phyloP scores from a whole-genome alignment of 2,329 filamentous ascomycete species.

The Colletotrichum chlorophyti region DNA sequence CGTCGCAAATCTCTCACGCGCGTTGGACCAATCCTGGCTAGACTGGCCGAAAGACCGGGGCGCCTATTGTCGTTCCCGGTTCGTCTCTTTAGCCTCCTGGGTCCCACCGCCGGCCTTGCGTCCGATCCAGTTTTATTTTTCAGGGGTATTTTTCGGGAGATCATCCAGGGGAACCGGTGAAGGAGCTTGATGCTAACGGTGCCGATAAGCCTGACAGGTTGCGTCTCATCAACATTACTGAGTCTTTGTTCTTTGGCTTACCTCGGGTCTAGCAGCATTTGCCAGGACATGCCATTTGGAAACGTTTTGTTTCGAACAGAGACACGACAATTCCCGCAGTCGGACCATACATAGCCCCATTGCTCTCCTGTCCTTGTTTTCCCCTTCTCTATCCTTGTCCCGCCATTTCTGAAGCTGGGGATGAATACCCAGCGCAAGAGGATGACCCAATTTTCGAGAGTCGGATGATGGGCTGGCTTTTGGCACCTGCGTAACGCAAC shows the following conservation, averaged over 20 bases:
- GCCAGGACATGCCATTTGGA: too few relatives aligned
- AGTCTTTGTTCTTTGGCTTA: too few relatives aligned
- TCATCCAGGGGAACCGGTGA: constrained; percentile 28
- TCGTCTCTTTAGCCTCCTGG: constrained; percentile 28
- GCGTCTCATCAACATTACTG: not conserved
- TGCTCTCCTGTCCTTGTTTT: not conserved
- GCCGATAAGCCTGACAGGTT: constrained; percentile 1
- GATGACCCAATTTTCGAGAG: not conserved
- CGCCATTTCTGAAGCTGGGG: not conserved
- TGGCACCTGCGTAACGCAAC: constrained; percentile 14
- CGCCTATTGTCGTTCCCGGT: constrained; percentile 19
- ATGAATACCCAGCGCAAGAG: not conserved
- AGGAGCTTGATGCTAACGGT: constrained; percentile 11
- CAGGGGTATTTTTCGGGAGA: constrained; percentile 29
- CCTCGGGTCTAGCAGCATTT: too few relatives aligned
- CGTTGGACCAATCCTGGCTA: constrained; percentile 13
- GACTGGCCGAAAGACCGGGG: constrained; percentile 19
- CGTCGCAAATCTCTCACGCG: not conserved
- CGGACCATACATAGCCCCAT: not conserved
- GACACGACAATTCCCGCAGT: constrained; percentile 1
- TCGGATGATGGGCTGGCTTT: constrained; percentile 16
- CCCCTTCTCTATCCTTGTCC: not conserved
- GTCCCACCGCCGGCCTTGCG: constrained; percentile 26
- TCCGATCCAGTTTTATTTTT: constrained; percentile 28
- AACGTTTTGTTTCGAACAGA: constrained; percentile 2